Conservation (phyloP, 2,329 filamentous ascomycete genomes). For the Talaromyces sp. region DNA sequence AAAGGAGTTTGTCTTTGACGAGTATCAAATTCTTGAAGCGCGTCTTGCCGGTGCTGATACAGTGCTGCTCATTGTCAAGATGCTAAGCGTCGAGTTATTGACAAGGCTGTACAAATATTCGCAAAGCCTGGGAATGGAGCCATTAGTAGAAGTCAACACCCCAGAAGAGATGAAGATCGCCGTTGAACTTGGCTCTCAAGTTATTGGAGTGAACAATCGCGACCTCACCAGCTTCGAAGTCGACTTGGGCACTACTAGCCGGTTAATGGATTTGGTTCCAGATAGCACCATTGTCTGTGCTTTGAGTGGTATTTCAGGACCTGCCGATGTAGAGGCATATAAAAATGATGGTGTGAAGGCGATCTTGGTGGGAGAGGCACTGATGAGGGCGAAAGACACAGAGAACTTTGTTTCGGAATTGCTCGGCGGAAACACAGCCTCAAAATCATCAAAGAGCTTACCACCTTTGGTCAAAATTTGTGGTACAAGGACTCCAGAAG, state of each 20-base stretch:
- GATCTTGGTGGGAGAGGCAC: constrained; percentile 88
- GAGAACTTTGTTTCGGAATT: constrained; percentile 78
- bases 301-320: constrained; percentile 85
- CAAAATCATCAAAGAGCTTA: constrained; percentile 18
- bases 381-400: constrained; percentile 87
- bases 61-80: constrained; percentile 94
- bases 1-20: constrained; percentile 97
- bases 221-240: constrained; percentile 97
- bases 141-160: constrained; percentile 93
- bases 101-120: constrained; percentile 84
- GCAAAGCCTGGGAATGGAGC: constrained; percentile 89
- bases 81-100: constrained; percentile 75
- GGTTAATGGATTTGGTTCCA: constrained; percentile 81
- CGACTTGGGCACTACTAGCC: constrained; percentile 85
- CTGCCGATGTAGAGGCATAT: constrained; percentile 84
- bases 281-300: constrained; percentile 86
- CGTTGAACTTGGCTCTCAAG: constrained; percentile 78
- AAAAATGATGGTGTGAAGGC: constrained; percentile 86
- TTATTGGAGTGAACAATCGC: constrained; percentile 96
- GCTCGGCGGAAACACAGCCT: constrained; percentile 55
- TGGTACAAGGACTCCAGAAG: constrained; percentile 79
- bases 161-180: constrained; percentile 88
- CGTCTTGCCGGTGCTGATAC: constrained; percentile 91
- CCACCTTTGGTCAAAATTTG: constrained; percentile 85
- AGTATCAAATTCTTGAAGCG: constrained; percentile 96